Conservation (phyloP, 345 rosid genomes). For the Excoecaria cochinchinensis region DNA sequence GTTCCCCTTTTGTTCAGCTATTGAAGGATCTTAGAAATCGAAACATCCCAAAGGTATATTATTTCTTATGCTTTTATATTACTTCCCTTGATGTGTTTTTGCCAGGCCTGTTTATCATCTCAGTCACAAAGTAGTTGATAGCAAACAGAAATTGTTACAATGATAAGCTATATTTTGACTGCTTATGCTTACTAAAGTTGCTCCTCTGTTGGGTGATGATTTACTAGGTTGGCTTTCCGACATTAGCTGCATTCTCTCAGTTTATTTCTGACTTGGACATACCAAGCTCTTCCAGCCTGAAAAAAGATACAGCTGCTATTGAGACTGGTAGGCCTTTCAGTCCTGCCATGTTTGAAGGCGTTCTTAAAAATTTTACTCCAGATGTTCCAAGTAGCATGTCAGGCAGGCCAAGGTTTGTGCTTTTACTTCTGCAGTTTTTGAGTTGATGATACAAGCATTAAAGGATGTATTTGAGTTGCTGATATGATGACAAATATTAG, state of each 20-base stretch:
- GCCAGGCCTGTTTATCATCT: neutral
- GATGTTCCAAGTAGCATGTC: constrained; percentile 75
- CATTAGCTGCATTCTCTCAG: constrained; percentile 68
- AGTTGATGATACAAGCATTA: neutral
- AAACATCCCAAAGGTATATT: constrained; percentile 57
- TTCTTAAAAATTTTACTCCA: constrained; percentile 78
- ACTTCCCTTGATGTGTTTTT: neutral
- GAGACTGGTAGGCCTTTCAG: constrained; percentile 75
- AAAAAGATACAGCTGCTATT: constrained; percentile 41
- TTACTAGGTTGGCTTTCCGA: constrained; percentile 71
- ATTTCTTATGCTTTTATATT: neutral
- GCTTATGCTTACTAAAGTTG: neutral
- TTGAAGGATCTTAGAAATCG: constrained; percentile 58
- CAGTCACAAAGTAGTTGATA: neutral
- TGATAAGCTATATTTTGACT: neutral
- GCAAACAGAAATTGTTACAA: neutral
- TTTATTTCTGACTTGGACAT: constrained; percentile 58
- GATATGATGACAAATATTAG: neutral
- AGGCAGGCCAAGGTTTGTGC: constrained; percentile 79
- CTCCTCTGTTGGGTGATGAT: constrained; percentile 2
- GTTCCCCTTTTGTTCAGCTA: constrained; percentile 83
- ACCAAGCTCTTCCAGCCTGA: constrained; percentile 46
- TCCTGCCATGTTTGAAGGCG: constrained; percentile 82
- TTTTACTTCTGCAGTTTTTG: neutral
- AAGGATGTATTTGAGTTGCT: neutral